Conservation (phyloP, 805 yeast genomes). For the Saturnispora mendoncae region DNA sequence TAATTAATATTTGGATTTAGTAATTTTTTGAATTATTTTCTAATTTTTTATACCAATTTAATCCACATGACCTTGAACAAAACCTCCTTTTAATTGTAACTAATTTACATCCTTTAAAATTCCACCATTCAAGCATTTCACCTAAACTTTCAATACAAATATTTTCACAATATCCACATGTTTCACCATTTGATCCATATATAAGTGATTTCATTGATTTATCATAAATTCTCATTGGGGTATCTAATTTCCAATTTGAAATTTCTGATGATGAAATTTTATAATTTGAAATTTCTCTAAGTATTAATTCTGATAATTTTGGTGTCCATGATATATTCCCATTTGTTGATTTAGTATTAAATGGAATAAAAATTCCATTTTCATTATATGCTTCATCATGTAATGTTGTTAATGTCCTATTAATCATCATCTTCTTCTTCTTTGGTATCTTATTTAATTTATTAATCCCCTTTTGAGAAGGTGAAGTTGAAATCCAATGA, state of each 20-base stretch:
- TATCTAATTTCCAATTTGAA: constrained; percentile 40
- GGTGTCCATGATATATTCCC: constrained; percentile 30
- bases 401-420: constrained; percentile 26
- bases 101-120: constrained; percentile 38
- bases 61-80: constrained; percentile 44
- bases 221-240: constrained; percentile 38
- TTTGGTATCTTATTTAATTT: constrained; percentile 6
- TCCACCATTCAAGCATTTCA: constrained; percentile 62
- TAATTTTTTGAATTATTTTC: constrained; percentile 6
- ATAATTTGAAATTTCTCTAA: constrained; percentile 42
- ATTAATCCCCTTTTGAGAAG: not conserved
- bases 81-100: constrained; percentile 49
- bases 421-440: constrained; percentile 13
- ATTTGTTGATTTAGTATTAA: constrained; percentile 13
- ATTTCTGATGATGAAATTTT: constrained; percentile 48
- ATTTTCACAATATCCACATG: constrained; percentile 42
- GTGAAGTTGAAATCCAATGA: constrained; percentile 20
- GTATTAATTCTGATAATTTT: constrained; percentile 38
- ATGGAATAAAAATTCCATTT: constrained; percentile 9
- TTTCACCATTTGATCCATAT: constrained; percentile 41
- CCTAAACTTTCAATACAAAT: constrained; percentile 50
- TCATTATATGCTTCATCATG: constrained; percentile 20
- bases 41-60: constrained; percentile 23
- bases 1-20: constrained; percentile 45
- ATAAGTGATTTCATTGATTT: constrained; percentile 44